Evolutionary conservation across 2,329 filamentous ascomycete genomes (phyloP), one percentile per base, ranked within the genome.

Genomic region (Calonectria multiphialidica): DNA sequence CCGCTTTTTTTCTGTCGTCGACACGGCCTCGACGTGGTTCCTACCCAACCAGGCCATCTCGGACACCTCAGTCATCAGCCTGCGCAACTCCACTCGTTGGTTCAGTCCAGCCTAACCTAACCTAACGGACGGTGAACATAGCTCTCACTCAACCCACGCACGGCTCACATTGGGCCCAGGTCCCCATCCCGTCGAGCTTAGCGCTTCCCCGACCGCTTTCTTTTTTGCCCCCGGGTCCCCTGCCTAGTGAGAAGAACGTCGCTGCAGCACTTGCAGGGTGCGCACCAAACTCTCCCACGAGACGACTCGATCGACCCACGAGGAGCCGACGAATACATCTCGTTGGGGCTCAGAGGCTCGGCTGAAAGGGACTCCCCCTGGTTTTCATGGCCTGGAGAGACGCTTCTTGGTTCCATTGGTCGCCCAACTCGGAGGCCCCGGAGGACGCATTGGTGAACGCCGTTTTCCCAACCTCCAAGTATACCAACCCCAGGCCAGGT

Each of bases 171-270:
- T 21, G 50, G 44, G 23, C n/a, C 68, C 66, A 35, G 35, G 18
- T 69, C 47, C 47, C 66, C 47, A 64, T 25, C 59, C 25, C 42
- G 25, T 35, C n/a, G 28, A 37, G 25, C 35, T 30, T 71, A 63
- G 69, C 69, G 64, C 42, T 40, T 72, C 65, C 70, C 70, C 70
- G 70, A 72, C 70, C 70, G 70, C 70, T 66, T 72, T 68, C 37
- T 68, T 72, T 72, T 72, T 30, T 67, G 12, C 55, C 23, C 53
- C 12, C 23, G 53, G 53, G 30, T 45, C 61, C 68, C 68, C 65
- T 53, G 62, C 57, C 62, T 37, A 65, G 37, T 37, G 49, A 45
- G 9, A 23, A 42, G 37, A 47, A 49, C 59, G 49, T 28, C 37
- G 59, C 59, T 9, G 59, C 68, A 49, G 68, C 37, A 42, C 25